Evolutionary conservation across 2,329 filamentous ascomycete genomes (phyloP).

Genomic region (Rhinocladiella mackenziei): DNA sequence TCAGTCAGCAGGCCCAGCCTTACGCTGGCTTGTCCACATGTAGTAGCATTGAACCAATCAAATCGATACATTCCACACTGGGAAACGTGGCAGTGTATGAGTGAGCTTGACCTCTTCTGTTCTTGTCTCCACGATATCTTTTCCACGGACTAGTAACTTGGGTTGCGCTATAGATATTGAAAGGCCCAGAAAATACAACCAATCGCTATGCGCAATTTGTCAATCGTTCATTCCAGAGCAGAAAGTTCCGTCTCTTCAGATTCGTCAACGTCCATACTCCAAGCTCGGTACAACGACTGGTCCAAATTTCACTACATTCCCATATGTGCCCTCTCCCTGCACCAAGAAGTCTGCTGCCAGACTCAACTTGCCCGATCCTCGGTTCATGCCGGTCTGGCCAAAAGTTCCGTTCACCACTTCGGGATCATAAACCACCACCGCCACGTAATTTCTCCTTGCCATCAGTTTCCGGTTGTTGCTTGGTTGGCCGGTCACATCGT

Average conservation of each 20-base stretch:
- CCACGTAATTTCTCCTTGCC: constrained; percentile 87
- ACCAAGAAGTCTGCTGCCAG: constrained; percentile 96
- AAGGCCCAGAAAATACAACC: not conserved
- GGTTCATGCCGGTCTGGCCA: constrained; percentile 39
- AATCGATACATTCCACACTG: no score
- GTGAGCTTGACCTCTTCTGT: no score
- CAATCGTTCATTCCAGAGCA: not conserved
- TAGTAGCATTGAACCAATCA: no score
- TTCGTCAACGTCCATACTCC: constrained; percentile 62
- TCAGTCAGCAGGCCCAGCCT: no score
- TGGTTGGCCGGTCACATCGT: constrained; percentile 77
- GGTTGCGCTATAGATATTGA: not conserved
- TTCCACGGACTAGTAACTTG: not conserved
- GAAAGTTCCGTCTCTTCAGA: constrained; percentile 1
- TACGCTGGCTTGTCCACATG: no score
- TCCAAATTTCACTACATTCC: constrained; percentile 86
- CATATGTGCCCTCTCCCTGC: constrained; percentile 51
- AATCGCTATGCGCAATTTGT: not conserved
- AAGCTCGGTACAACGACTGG: constrained; percentile 90
- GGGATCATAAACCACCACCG: constrained; percentile 90
- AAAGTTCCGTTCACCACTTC: constrained; percentile 60
- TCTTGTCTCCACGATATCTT: not conserved
- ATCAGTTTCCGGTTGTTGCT: constrained; percentile 89
- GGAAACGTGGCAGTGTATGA: no score
- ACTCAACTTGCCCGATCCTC: constrained; percentile 61